Conservation (phyloP, 108 stramenopile genomes). For the Skeletonema menzelii region DNA sequence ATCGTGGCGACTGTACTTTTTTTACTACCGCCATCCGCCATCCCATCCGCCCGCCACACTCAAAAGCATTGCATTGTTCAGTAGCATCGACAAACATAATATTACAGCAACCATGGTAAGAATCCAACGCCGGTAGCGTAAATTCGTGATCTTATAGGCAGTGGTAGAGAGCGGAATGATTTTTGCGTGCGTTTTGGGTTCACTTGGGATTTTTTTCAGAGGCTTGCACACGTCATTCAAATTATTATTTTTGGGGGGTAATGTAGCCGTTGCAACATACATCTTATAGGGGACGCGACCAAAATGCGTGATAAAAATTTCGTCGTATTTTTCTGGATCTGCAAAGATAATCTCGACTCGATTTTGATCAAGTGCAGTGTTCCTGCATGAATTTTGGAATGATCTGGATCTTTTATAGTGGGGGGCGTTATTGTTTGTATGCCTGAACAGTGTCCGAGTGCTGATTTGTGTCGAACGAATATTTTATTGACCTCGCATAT, state of each 20-base stretch:
- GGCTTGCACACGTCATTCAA: neutral
- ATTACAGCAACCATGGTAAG: conserved; percentile 30
- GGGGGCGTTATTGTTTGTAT: neutral
- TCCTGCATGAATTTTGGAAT: too few relatives aligned
- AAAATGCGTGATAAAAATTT: neutral
- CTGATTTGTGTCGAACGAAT: neutral
- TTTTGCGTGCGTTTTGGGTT: neutral
- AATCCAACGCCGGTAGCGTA: neutral
- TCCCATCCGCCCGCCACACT: too few relatives aligned
- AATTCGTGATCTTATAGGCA: neutral
- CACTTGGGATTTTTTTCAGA: neutral
- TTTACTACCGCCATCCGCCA: too few relatives aligned
- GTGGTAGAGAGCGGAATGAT: neutral
- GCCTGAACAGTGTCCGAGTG: neutral
- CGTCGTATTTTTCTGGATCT: neutral
- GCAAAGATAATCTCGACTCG: neutral
- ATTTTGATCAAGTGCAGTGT: neutral
- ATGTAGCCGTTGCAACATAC: neutral
- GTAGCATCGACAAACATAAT: neutral
- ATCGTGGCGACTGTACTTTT: too few relatives aligned
- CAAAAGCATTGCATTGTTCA: neutral
- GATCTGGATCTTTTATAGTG: neutral
- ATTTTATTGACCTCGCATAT: neutral
- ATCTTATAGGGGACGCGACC: neutral
- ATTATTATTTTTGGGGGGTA: neutral